Evolutionary conservation across 2,329 filamentous ascomycete genomes (phyloP).

Genomic region (Colletotrichum sp.): DNA sequence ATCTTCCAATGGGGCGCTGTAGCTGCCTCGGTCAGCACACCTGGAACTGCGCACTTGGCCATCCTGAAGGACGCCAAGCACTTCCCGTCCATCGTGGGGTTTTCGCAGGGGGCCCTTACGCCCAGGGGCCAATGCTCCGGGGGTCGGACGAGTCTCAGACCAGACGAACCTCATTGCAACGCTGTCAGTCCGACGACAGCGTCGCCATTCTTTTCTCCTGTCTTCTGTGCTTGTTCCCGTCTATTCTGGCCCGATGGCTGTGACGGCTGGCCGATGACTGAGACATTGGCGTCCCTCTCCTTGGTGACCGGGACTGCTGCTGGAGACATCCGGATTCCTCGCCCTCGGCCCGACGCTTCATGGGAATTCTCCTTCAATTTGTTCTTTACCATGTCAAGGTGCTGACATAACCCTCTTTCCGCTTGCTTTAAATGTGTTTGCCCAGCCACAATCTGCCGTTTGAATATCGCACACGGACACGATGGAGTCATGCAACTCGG

Average conservation of each 20-base stretch:
- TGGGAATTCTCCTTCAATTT: not conserved
- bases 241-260: not conserved
- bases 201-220: not conserved
- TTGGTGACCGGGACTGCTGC: not conserved
- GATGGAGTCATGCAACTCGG: not conserved
- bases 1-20: not conserved
- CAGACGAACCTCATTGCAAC: constrained; percentile 1
- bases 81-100: constrained; percentile 4
- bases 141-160: constrained; percentile 18
- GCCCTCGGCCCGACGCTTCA: not conserved
- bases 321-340: constrained; percentile 2
- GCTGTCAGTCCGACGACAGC: not conserved
- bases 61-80: not conserved
- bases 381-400: not conserved
- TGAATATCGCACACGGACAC: not conserved
- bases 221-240: not conserved
- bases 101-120: not conserved
- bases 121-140: not conserved
- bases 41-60: not conserved
- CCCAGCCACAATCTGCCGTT: not conserved
- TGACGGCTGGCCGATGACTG: not conserved
- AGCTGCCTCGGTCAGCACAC: not conserved
- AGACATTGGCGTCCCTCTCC: not conserved
- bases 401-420: not conserved
- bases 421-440: not conserved